Evolutionary conservation across 805 yeast species (phyloP).

Genomic region (Starmerella tilneyi): DNA sequence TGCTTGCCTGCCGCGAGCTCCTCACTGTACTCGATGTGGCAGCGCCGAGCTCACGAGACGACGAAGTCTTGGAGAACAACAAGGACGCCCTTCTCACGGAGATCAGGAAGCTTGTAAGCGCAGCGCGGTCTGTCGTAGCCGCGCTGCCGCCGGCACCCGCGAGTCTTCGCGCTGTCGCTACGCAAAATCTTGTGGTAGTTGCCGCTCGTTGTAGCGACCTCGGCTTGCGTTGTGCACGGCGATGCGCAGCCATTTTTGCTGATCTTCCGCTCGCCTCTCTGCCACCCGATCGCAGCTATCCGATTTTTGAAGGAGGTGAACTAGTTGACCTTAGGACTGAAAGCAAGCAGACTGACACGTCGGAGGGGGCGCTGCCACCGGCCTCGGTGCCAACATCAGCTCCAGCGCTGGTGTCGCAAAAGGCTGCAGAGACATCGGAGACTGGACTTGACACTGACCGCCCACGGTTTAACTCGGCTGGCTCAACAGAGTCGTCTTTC

Average conservation of each 20-base stretch:
- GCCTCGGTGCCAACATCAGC: not conserved
- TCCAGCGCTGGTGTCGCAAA: not conserved
- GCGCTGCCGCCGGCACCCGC: conserved; percentile 22
- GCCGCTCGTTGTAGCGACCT: conserved; percentile 31
- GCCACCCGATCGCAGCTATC: conserved; percentile 26
- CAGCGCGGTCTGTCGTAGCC: conserved; percentile 33
- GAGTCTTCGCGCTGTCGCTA: conserved; percentile 18
- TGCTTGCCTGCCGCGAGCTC: conserved; percentile 35
- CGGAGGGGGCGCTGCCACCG: no score
- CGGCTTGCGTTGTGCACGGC: conserved; percentile 15
- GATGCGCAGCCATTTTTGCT: conserved; percentile 24
- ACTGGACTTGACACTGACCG: not conserved
- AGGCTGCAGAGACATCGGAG: not conserved
- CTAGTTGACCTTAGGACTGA: not conserved
- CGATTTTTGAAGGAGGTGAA: conserved; percentile 23
- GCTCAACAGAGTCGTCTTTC: not conserved
- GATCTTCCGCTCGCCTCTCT: conserved; percentile 29
- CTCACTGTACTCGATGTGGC: conserved; percentile 31
- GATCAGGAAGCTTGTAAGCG: conserved; percentile 30
- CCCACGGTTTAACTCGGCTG: not conserved
- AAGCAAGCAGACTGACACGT: no score
- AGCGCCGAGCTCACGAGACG: conserved; percentile 24
- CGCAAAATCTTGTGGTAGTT: conserved; percentile 25
- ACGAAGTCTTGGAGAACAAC: conserved; percentile 27
- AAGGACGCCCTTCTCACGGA: conserved; percentile 31